Conservation (phyloP, 2,329 filamentous ascomycete species). For the Talaromyces albobiverticillius region DNA sequence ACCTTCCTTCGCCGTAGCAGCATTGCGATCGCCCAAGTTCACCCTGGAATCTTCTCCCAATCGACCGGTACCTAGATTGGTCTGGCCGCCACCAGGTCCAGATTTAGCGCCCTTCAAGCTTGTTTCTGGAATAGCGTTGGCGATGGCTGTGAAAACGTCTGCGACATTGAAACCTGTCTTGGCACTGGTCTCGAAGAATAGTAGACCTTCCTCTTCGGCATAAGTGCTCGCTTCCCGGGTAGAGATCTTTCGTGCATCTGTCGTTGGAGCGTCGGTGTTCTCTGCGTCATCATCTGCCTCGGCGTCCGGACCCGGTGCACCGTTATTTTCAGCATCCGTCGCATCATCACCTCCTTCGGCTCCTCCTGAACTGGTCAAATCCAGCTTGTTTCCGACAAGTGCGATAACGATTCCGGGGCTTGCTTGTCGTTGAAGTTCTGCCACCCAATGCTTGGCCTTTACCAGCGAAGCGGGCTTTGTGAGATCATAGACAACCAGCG, state of each 20-base stretch:
- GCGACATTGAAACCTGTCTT: constrained; percentile 94
- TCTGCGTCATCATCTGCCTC: constrained; percentile 45
- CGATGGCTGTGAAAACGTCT: constrained; percentile 96
- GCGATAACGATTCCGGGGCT: constrained; percentile 96
- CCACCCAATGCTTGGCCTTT: constrained; percentile 99
- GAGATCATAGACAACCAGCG: constrained; percentile 96
- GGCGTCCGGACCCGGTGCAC: constrained; percentile 22
- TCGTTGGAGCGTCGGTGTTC: constrained; percentile 60
- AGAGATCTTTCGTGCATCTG: constrained; percentile 80
- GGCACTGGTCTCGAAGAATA: constrained; percentile 98
- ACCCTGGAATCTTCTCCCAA: constrained; percentile 61
- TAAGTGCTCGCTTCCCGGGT: constrained; percentile 91
- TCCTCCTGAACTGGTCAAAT: constrained; percentile 65
- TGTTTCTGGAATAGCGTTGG: constrained; percentile 95
- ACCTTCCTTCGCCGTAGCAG: constrained; percentile 78
- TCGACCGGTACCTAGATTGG: constrained; percentile 53
- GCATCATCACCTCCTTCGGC: constrained; percentile 42
- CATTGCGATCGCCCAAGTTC: constrained; percentile 72
- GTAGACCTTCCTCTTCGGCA: constrained; percentile 86
- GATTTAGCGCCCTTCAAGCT: constrained; percentile 79
- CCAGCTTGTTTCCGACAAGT: constrained; percentile 93
- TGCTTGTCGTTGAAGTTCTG: constrained; percentile 92
- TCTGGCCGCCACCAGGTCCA: constrained; percentile 61
- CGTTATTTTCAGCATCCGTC: constrained; percentile 38
- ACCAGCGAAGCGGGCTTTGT: constrained; percentile 93